Evolutionary conservation across 2,329 filamentous ascomycete genomes (phyloP), one percentile per base, ranked within the genome.

Genomic region (Macrophomina tecta): DNA sequence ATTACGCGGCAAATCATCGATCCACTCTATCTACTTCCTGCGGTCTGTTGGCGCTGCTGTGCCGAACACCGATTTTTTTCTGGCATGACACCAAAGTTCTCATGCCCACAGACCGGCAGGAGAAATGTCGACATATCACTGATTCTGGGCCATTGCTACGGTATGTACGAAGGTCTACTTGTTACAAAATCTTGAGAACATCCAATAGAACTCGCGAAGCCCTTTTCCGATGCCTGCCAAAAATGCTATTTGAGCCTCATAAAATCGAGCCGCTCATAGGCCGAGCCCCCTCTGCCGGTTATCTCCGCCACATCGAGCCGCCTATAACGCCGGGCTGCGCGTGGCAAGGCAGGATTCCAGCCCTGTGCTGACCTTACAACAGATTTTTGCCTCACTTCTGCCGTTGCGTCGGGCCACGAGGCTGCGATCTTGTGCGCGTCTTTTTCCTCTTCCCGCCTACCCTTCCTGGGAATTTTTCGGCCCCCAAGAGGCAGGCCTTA

Each of bases 271-370:
- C 32, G 42, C 58, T 32, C 38, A 62, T 62, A 62, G 58, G 58
- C 42, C 16, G 5, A 12, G 18, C n/a, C 23, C 32, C 6, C 30
- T 42, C n/a, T 30, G 45, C 30, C 46, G 23, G 42, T 30, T 38
- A 62, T 62, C 58, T 28, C 36, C 58, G 58, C 58, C 58, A 62
- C 58, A 49, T 16, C 30, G 30, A 62, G 5, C 42, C 58, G 58
- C 58, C 58, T 34, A 30, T 62, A 49, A 38, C 58, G 58, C 42
- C 58, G 58, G 30, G n/a, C 45, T 23, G 42, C n/a, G 58, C 58
- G 58, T 62, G 58, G 58, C 58, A 49, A 62, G 58, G 58, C 58
- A 38, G 6, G 23, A 42, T 14, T 9, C n/a, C 42, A 62, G 58
- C 58, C 58, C 42, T 48, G 56, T 48, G 28, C 56, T 28, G 30